These are phyloP conservation scores for Dipodascus albidus DNA, from an alignment of 805 yeast genomes.

Conservation along the genomic window DNA sequence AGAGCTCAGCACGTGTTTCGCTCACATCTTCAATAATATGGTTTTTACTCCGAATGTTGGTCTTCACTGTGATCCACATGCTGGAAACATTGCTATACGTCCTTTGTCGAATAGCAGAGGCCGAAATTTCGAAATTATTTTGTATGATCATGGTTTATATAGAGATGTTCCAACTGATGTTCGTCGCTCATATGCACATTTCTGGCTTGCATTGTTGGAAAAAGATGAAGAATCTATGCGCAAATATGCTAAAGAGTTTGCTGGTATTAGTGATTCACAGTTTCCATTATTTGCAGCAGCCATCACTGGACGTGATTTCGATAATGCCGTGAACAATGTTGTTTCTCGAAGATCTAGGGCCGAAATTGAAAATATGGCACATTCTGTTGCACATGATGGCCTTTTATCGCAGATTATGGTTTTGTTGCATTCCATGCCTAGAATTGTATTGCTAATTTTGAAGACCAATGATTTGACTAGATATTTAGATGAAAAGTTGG, in stretches of 20 bases:
- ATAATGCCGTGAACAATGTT: slow-evolving; percentile 51
- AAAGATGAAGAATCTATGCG: slow-evolving; percentile 56
- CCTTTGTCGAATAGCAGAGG: slow-evolving; percentile 25
- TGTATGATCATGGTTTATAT: slow-evolving; percentile 93
- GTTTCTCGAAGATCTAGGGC: slow-evolving; percentile 37
- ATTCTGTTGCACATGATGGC: slow-evolving; percentile 42
- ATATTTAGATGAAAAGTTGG: slow-evolving; percentile 71
- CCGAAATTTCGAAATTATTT: slow-evolving; percentile 80
- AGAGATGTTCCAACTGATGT: slow-evolving; percentile 67
- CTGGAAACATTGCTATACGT: slow-evolving; percentile 87
- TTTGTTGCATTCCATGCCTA: slow-evolving; percentile 68
- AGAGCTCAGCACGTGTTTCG: slow-evolving; percentile 72
- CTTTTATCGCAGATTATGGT: slow-evolving; percentile 67
- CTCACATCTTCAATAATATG: slow-evolving; percentile 91
- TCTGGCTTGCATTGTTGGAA: slow-evolving; percentile 85
- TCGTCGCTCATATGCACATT: slow-evolving; percentile 75
- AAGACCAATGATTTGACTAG: slow-evolving; percentile 93
- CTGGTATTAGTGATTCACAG: slow-evolving; percentile 64
- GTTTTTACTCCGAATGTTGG: slow-evolving; percentile 87
- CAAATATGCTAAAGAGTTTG: slow-evolving; percentile 63
- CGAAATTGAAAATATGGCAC: slow-evolving; percentile 62
- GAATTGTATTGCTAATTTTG: slow-evolving; percentile 71
- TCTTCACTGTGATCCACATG: slow-evolving; percentile 97
- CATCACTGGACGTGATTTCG: slow-evolving; percentile 85
- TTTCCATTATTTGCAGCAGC: slow-evolving; percentile 86